Percentiles rank a stretch among this genome's conserved stretches.
These are phyloP conservation scores for Alternaria triticimaculans DNA, from an alignment of 2,329 filamentous ascomycete species.

Conservation along the genomic window DNA sequence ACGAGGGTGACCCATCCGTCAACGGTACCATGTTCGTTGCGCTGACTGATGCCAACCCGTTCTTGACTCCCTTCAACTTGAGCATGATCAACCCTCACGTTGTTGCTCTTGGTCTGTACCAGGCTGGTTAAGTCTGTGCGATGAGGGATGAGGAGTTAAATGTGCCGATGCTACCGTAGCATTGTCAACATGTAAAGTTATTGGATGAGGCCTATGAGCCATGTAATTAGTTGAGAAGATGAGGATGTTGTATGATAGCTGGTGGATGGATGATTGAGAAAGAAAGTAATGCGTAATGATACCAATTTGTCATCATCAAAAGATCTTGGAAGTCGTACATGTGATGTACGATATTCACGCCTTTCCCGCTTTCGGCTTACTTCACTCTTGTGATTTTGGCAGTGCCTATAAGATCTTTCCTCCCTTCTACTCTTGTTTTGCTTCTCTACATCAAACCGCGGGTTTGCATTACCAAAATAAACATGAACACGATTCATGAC, in stretches of 20 bases:
- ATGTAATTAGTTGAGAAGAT: slow-evolving; percentile 3
- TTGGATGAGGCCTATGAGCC: slow-evolving; percentile 2
- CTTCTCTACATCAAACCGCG: no score
- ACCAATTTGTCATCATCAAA: neutral
- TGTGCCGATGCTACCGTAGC: neutral
- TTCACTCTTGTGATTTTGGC: no score
- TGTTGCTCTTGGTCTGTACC: slow-evolving; percentile 75
- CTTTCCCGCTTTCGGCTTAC: no score
- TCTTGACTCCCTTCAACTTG: slow-evolving; percentile 78
- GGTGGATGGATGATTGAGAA: neutral
- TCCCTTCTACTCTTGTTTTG: no score
- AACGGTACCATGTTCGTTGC: slow-evolving; percentile 84
- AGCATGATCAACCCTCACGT: slow-evolving; percentile 77
- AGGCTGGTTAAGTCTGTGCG: slow-evolving; percentile 66
- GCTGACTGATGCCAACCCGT: slow-evolving; percentile 72
- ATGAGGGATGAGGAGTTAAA: neutral
- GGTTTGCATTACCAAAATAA: no score
- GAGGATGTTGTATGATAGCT: slow-evolving; percentile 8
- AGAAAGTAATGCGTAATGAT: slow-evolving; percentile 14
- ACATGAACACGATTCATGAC: no score
- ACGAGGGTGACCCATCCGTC: slow-evolving; percentile 69
- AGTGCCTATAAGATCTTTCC: no score
- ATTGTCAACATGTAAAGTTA: neutral
- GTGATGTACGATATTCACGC: neutral
- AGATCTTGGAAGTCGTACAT: neutral